These are phyloP conservation scores for Stagonosporopsis chrysanthemi DNA, from an alignment of 2,329 filamentous ascomycete species.

Conservation along the genomic window DNA sequence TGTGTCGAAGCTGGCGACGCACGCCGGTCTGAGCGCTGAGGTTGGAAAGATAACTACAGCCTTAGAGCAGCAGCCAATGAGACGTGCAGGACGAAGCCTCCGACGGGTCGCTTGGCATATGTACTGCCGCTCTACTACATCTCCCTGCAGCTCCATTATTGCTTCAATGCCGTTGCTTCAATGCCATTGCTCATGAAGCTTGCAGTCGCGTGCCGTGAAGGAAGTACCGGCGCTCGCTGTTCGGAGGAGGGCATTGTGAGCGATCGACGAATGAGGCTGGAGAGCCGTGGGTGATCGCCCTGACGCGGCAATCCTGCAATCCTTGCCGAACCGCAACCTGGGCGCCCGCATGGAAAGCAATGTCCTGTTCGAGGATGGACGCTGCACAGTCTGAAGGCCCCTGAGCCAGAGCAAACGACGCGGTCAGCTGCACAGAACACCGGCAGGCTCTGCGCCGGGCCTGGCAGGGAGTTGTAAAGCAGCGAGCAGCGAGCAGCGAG, in stretches of 20 bases:
- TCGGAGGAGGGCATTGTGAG: slow-evolving; percentile 1
- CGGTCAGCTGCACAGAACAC: slow-evolving; percentile 8
- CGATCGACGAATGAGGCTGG: slow-evolving; percentile 50
- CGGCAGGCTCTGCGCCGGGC: slow-evolving; percentile 4
- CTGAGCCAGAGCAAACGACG: slow-evolving; percentile 27
- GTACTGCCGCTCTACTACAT: slow-evolving; percentile 12
- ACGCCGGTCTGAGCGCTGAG: slow-evolving; percentile 21
- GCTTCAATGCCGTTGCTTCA: not conserved
- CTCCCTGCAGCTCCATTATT: slow-evolving; percentile 2
- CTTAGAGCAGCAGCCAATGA: slow-evolving; percentile 35
- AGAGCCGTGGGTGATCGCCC: slow-evolving; percentile 38
- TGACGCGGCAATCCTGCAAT: slow-evolving; percentile 30
- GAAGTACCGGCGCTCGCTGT: not conserved
- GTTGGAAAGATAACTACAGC: slow-evolving; percentile 24
- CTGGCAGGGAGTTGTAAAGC: not conserved
- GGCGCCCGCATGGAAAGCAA: slow-evolving; percentile 43
- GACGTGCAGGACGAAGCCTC: slow-evolving; percentile 34
- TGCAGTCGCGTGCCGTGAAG: not conserved
- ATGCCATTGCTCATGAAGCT: not conserved
- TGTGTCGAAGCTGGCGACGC: slow-evolving; percentile 10
- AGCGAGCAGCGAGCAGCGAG: slow-evolving; percentile 1
- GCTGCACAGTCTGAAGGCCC: slow-evolving; percentile 30
- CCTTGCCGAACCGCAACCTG: slow-evolving; percentile 30
- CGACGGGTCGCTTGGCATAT: slow-evolving; percentile 21
- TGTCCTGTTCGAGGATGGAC: slow-evolving; percentile 37